These are phyloP conservation scores for Lasiodiplodia citricola DNA, from an alignment of 2,329 filamentous ascomycete genomes.

Conservation along the genomic window DNA sequence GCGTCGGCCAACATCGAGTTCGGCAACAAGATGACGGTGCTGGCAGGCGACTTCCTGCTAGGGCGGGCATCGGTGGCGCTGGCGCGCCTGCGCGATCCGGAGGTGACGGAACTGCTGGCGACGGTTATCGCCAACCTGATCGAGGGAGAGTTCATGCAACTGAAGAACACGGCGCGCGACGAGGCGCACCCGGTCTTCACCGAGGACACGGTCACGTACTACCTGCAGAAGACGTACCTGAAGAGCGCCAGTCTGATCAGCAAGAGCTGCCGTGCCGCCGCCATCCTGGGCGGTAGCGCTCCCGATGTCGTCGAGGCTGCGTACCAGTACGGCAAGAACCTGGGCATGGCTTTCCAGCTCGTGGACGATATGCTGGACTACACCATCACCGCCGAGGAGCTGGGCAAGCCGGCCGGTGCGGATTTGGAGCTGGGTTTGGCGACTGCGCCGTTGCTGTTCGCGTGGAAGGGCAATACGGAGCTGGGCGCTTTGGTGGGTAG, in stretches of 20 bases:
- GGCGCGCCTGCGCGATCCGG: conserved; percentile 85
- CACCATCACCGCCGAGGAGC: conserved; percentile 79
- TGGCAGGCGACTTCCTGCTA: conserved; percentile 95
- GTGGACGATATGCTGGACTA: conserved; percentile 99
- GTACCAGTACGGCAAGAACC: conserved; percentile 89
- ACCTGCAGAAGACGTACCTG: conserved; percentile 96
- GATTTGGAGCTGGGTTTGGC: conserved; percentile 92
- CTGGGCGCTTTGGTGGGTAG: conserved; percentile 87
- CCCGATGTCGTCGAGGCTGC: conserved; percentile 84
- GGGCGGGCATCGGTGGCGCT: conserved; percentile 92
- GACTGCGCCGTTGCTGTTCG: conserved; percentile 91
- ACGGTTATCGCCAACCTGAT: conserved; percentile 98
- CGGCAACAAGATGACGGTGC: conserved; percentile 98
- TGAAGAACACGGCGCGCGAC: conserved; percentile 92
- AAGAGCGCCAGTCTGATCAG: conserved; percentile 96
- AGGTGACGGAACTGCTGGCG: conserved; percentile 91
- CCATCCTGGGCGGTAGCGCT: conserved; percentile 79
- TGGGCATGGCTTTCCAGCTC: conserved; percentile 94
- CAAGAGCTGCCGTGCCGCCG: conserved; percentile 91
- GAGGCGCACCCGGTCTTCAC: conserved; percentile 85
- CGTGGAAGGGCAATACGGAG: conserved; percentile 88
- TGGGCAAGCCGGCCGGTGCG: conserved; percentile 94
- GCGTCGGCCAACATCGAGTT: conserved; percentile 94
- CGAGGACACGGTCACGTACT: conserved; percentile 88
- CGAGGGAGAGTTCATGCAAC: conserved; percentile 99